These are phyloP conservation scores for Lumnitzera littorea DNA, from an alignment of 345 rosid genomes.

Conservation along the genomic window DNA sequence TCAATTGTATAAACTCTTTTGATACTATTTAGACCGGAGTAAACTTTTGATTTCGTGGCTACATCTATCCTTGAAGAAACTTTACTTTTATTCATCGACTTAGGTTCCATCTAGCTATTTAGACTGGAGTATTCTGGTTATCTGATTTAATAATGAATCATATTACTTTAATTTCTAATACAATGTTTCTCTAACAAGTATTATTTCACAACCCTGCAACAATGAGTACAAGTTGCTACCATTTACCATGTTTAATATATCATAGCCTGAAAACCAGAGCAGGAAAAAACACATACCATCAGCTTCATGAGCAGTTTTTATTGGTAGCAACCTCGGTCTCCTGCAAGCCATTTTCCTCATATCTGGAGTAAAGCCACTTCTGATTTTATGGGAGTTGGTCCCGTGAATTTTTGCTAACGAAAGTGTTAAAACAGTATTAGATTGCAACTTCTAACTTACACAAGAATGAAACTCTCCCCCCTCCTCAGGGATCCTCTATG, in stretches of 20 bases:
- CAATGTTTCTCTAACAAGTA: not conserved
- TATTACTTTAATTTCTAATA: too few relatives aligned
- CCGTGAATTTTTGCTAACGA: slow-evolving; percentile 33
- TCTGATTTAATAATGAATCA: too few relatives aligned
- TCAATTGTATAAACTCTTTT: too few relatives aligned
- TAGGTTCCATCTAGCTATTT: too few relatives aligned
- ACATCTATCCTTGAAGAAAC: slow-evolving; percentile 18
- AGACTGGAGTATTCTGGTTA: too few relatives aligned
- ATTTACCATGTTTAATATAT: slow-evolving; percentile 7
- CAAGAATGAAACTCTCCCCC: too few relatives aligned
- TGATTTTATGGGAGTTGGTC: slow-evolving; percentile 78
- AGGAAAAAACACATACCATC: slow-evolving; percentile 61
- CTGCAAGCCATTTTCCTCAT: slow-evolving; percentile 64
- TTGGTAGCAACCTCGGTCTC: slow-evolving; percentile 67
- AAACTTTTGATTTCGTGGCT: not conserved
- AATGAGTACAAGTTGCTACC: slow-evolving; percentile 11
- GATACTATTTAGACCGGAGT: not conserved
- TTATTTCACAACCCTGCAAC: slow-evolving; percentile 23
- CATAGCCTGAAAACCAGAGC: slow-evolving; percentile 13
- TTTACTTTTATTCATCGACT: not conserved
- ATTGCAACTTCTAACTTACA: too few relatives aligned
- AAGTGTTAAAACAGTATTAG: too few relatives aligned
- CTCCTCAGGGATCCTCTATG: slow-evolving; percentile 41
- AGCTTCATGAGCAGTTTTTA: slow-evolving; percentile 80
- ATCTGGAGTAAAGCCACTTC: slow-evolving; percentile 52